A percentile compares a stretch with the other conserved stretches of the same genome.
Evolutionary conservation across 441 rosid species (phyloP).

Genomic region (Hypseocharis bilobata): DNA sequence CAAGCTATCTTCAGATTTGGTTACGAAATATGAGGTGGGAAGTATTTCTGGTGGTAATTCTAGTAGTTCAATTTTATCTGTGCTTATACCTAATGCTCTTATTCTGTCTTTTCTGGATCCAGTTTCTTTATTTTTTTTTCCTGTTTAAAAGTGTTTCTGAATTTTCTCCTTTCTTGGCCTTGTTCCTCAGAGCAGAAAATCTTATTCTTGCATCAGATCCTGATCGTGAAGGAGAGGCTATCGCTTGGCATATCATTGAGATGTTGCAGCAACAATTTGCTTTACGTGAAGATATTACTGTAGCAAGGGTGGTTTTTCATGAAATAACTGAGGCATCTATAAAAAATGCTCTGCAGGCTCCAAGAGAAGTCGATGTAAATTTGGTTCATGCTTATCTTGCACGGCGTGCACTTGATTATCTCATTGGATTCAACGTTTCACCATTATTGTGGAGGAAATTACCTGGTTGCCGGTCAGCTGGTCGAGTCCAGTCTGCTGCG

Average conservation of each 20-base stretch:
- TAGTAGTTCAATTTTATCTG: no score
- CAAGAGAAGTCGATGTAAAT: conserved; percentile 73
- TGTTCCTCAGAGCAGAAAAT: conserved; percentile 77
- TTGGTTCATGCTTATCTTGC: conserved; percentile 94
- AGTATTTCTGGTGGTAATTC: conserved; percentile 10
- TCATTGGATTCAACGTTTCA: conserved; percentile 87
- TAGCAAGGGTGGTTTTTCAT: conserved; percentile 87
- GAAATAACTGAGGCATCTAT: conserved; percentile 88
- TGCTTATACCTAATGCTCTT: not conserved
- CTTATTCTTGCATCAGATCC: conserved; percentile 98
- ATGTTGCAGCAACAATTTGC: conserved; percentile 94
- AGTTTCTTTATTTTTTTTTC: conserved; percentile 9
- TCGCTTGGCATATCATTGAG: conserved; percentile 98
- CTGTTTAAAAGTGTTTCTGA: conserved; percentile 25
- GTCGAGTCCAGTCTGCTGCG: conserved; percentile 97
- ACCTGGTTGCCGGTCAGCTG: conserved; percentile 96
- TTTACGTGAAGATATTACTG: conserved; percentile 51
- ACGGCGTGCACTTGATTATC: conserved; percentile 91
- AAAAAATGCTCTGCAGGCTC: conserved; percentile 64
- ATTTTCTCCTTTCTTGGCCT: conserved; percentile 32
- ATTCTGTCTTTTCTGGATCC: conserved; percentile 15
- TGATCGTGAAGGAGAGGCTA: conserved; percentile 99
- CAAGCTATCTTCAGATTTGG: not conserved
- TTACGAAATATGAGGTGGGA: not conserved
- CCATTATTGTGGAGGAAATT: conserved; percentile 92